Evolutionary conservation across 768 basidiomycete genomes (phyloP), one percentile per base, ranked within the genome.

Genomic region (Chalciporus pseudorubinellus): DNA sequence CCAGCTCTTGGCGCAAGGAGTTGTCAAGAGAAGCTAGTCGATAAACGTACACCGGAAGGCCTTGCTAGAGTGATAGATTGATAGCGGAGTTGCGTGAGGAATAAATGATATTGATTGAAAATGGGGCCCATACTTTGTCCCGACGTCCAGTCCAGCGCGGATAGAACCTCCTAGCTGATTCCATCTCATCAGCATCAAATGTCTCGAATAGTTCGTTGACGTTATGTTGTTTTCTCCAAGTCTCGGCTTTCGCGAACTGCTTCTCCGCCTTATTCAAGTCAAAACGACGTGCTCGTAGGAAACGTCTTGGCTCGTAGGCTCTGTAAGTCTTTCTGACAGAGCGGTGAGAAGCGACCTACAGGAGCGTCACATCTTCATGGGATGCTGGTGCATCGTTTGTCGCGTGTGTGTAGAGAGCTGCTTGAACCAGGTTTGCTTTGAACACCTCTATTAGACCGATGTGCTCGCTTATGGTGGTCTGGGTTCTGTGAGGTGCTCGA

Each of bases 81-180:
- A 22, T 46, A n/a, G 13, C 14, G 13, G 19, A 20, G 14, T 41
- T 38, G 33, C 13, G 47, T n/a, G n/a, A n/a, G 31, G 8, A 4
- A 21, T 16, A 51, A 19, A 53, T 33, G 19, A 24, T 20, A 14
- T 33, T 2, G 4, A 29, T 39, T 20, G 16, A 26, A 34, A 36
- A 24, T n/a, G 44, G 11, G 18, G n/a, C 1, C 18, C 72, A 3
- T 57, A 84, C 89, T 73, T 86, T 88, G 64, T 90, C 85, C 56
- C 88, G 72, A 40, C 85, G 74, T 0, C 89, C 90, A 0, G 87
- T 91, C 87, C 87, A 92, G 28, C 85, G 77, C 1, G 89, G 88
- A 69, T 92, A 93, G 54, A 84, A 87, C 45, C 76, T 71, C 59
- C 79, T 78, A 0, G 83, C 65, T 10, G 63, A 60, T 63, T 85